Percentiles rank a stretch among this genome's conserved stretches.
phyloP scores from a whole-genome alignment of 176 grass and related monocot species.

The Olyra latifolia region DNA sequence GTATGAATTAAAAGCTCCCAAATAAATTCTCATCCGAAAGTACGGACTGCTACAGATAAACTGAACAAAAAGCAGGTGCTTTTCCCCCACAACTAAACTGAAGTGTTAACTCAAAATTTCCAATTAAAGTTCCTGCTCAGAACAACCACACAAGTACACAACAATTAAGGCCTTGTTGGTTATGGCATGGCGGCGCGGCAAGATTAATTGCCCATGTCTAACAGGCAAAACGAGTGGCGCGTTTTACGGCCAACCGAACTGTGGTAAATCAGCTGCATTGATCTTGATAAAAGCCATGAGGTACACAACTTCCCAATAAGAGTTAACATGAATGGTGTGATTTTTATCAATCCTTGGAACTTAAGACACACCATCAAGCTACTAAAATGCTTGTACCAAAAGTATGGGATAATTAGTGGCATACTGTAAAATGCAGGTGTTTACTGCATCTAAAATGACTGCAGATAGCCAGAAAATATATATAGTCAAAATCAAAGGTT shows the following conservation, averaged over 20 bases:
- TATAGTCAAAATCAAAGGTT: not conserved
- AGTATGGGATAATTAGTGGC: not conserved
- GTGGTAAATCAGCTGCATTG: not conserved
- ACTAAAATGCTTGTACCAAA: too few relatives aligned
- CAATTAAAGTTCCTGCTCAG: not conserved
- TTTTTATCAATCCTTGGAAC: conserved; percentile 2
- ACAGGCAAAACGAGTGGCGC: too few relatives aligned
- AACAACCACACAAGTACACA: not conserved
- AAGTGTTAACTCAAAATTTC: not conserved
- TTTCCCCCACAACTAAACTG: not conserved
- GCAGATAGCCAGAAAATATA: not conserved
- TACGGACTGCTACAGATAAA: not conserved
- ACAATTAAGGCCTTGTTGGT: not conserved
- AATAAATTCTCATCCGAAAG: not conserved
- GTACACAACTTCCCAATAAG: not conserved
- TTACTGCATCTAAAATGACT: not conserved
- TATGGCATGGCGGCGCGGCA: too few relatives aligned
- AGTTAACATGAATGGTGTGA: not conserved
- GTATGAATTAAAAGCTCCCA: not conserved
- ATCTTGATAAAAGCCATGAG: not conserved
- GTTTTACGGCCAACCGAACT: too few relatives aligned
- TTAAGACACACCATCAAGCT: not conserved
- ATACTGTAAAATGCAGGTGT: not conserved
- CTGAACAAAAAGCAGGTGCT: not conserved
- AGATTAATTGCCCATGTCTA: too few relatives aligned